A percentile compares a stretch with the other conserved stretches of the same genome.
Conservation (phyloP, 148 eudicot genomes). For the Nyssa sinensis region DNA sequence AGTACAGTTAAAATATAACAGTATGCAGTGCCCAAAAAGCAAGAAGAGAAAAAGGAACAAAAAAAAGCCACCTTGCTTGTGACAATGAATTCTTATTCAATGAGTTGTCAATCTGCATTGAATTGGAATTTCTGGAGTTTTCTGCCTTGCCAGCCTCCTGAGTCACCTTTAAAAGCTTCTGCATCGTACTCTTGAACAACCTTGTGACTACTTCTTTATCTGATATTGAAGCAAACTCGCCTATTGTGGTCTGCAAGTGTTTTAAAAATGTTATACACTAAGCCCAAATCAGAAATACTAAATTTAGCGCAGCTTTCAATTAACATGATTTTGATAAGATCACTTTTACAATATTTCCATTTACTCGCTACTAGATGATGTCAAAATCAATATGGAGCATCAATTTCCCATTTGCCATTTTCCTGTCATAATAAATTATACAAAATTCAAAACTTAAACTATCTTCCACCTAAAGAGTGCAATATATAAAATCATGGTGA, state of each 20-base stretch:
- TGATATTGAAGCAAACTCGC: conserved; percentile 80
- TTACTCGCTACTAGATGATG: neutral
- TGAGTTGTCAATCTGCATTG: conserved; percentile 69
- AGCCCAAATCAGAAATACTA: neutral
- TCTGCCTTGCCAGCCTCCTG: conserved; percentile 40
- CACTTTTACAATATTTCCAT: neutral
- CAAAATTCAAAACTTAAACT: neutral
- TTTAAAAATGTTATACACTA: neutral
- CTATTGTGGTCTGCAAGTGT: conserved; percentile 56
- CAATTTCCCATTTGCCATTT: neutral
- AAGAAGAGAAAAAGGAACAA: neutral
- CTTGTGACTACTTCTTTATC: conserved; percentile 46
- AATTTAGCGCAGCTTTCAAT: neutral
- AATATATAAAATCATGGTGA: neutral
- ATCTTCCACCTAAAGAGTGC: neutral
- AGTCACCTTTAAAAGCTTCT: conserved; percentile 57
- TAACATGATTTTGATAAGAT: neutral
- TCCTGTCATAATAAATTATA: too few relatives aligned
- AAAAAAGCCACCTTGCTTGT: conserved; percentile 46
- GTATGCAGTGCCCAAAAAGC: neutral
- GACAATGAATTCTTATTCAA: conserved; percentile 43
- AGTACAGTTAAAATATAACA: neutral
- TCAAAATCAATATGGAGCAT: neutral
- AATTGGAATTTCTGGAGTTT: conserved; percentile 26
- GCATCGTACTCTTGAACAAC: conserved; percentile 55